Base-by-base conservation (phyloP, 202 grass and related monocot genomes). In the Brachypodium distachyon region DNA sequence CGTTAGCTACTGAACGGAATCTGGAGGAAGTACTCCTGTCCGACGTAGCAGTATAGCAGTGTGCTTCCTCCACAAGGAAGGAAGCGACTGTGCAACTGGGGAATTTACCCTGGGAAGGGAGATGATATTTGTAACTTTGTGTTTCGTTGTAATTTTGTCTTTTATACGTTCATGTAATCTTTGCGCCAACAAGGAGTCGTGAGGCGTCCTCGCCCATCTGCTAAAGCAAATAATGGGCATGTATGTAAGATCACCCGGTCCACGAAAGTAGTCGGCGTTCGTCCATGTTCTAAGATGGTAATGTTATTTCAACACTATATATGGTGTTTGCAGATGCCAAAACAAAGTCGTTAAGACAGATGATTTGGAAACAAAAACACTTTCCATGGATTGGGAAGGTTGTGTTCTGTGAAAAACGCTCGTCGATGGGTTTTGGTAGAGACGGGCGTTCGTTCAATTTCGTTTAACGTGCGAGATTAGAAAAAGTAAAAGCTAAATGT, bases 171-270 rank as follows among this genome's bases (percentile, higher is more conserved):
- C 32, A 25, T 88, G 44, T 84, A 63, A 75, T 42, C 13, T 62
- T 75, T 36, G 52, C 1, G 44, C n/a, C 36, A 56, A 23, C 27
- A 79, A 44, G 17, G 55, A 72, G 53, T 42, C 32, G 52, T 60
- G 4, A 72, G 39, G 50, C 22, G 40, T 32, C 21, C 13, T 55
- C 19, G 36, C 52, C 44, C 75, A 69, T 74, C 68, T 55, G 80
- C 80, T 74, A 46, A 79, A 55, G 59, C 58, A 54, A 83, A 79
- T 83, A 87, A 83, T 73, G 74, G 68, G 74, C 60, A 74, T 12
- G 26, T 12, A 38, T 40, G 10, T 25, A 40, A 72, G 46, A 66
- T 51, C 50, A 26, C 39, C 21, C 13, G 13, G 47, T 54, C 33
- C 46, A 41, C 7, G 36, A 9, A 74, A 72, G 21, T 59, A 52